Conservation (phyloP, 306 rosid species). For the Casuarina equisetifolia region DNA sequence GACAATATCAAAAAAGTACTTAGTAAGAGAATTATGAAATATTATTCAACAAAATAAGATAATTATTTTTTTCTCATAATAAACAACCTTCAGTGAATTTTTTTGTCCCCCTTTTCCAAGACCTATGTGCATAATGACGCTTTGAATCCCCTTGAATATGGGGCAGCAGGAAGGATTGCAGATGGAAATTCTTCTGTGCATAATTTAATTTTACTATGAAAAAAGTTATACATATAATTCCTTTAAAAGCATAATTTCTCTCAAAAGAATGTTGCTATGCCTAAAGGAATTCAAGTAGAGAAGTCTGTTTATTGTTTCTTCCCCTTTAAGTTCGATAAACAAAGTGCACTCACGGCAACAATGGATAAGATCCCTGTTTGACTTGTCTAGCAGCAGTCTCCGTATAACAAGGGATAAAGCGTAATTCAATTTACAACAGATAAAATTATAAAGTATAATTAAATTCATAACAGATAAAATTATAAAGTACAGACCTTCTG, state of each 20-base stretch:
- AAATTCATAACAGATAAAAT: background rate
- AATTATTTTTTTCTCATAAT: background rate
- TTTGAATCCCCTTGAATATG: background rate
- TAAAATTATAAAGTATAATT: background rate
- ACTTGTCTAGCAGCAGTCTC: background rate
- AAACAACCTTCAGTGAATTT: background rate
- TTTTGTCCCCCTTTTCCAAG: no score
- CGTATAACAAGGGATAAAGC: background rate
- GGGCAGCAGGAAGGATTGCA: background rate
- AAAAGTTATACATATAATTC: background rate
- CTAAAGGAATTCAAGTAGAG: background rate
- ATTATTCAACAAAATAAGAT: background rate
- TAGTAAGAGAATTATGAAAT: no score
- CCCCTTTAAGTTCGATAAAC: background rate
- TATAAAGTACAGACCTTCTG: background rate
- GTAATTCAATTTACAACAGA: background rate
- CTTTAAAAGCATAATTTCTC: background rate
- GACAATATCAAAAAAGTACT: no score
- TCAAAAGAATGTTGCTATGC: background rate
- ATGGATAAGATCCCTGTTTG: background rate
- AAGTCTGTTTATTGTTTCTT: background rate
- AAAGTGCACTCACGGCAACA: background rate
- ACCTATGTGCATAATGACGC: background rate
- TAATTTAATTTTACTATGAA: background rate
- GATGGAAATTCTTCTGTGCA: background rate